Percentiles rank a stretch among this genome's conserved stretches.
phyloP scores from a whole-genome alignment of 371 early-diverging fungal species.

The Syncephalastrum sp. region DNA sequence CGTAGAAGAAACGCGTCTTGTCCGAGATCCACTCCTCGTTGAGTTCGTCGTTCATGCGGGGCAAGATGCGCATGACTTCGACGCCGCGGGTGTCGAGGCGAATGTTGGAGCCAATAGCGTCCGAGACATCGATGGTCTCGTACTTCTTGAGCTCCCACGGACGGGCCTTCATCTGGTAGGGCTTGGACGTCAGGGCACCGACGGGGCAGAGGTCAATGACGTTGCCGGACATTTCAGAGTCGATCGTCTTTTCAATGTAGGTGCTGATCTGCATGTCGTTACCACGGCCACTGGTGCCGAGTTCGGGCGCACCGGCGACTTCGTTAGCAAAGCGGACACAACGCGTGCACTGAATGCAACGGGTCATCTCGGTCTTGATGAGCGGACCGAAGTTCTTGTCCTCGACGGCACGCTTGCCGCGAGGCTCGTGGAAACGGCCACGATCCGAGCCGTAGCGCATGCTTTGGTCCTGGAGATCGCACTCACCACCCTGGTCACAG shows the following conservation, averaged over 20 bases:
- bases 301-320: conserved; percentile 93
- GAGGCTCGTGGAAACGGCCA: conserved; percentile 82
- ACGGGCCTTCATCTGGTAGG: conserved; percentile 91
- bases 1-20: conserved; percentile 94
- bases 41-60: conserved; percentile 93
- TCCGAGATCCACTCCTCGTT: conserved; percentile 99
- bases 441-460: conserved; percentile 96
- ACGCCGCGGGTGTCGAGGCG: conserved; percentile 95
- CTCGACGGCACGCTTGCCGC: conserved; percentile 94
- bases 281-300: conserved; percentile 95
- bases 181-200: conserved; percentile 96
- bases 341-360: conserved; percentile 99
- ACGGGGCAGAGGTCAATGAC: conserved; percentile 98
- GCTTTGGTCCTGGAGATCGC: conserved; percentile 97
- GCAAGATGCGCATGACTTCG: conserved; percentile 95
- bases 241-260: conserved; percentile 86
- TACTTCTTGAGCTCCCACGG: conserved; percentile 98
- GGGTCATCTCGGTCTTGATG: conserved; percentile 95
- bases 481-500: conserved; percentile 99
- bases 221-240: conserved; percentile 96
- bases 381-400: conserved; percentile 97
- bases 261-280: conserved; percentile 98
- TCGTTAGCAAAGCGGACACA: conserved; percentile 98
- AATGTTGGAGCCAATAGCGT: conserved; percentile 92
- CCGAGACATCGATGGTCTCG: conserved; percentile 93